Base-by-base conservation (phyloP, 1,284 basidiomycete species). In the Ustilago xerochloae region DNA sequence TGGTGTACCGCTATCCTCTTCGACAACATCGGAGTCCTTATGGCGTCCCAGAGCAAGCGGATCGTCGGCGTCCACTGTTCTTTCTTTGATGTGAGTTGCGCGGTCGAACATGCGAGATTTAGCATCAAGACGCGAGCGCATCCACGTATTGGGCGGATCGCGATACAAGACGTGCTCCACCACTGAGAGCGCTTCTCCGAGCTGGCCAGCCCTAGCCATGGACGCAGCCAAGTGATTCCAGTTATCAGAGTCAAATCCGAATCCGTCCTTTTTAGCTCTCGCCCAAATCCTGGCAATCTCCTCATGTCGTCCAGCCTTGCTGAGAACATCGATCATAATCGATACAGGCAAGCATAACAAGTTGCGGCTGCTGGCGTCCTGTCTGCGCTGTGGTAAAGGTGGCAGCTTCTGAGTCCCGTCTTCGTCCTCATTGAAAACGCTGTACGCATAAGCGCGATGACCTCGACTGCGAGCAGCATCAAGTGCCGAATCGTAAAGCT, bases 181-280 rank as follows among this genome's bases (percentile, higher is more conserved):
- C 24, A 97, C 87, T 77, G 91, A 90, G 84, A 96, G 93, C 3
- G 93, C 94, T 48, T 91, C 91, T 70, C 91, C 89, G 7, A 90
- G 84, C 78, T 96, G 89, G 18, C 92, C 94, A 0, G 91, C 92
- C 32, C 91, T 89, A 29, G 93, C 87, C 32, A 96, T 88, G 13
- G 91, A 91, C 4, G 90, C 87, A 24, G 88, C 88, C 24, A 96
- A 87, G 79, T 93, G 90, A 82, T 97, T 98, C 92, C 93, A 99
- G 85, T 97, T 98, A 77, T 92, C 90, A 12, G 92, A 88, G 82
- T 97, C 93, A 81, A 95, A 94, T 3, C 88, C 88, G 75, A 96
- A 92, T 1, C 93, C 93, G n/a, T 87, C 84, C 6, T 85, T 73
- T 67, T 89, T 88, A 48, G 93, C 88, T 29, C 86, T 82, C 16